A percentile compares a stretch with the other conserved stretches of the same genome.
Evolutionary conservation across 371 early-diverging fungal genomes (phyloP).

Genomic region (Lichtheimia corymbifera): DNA sequence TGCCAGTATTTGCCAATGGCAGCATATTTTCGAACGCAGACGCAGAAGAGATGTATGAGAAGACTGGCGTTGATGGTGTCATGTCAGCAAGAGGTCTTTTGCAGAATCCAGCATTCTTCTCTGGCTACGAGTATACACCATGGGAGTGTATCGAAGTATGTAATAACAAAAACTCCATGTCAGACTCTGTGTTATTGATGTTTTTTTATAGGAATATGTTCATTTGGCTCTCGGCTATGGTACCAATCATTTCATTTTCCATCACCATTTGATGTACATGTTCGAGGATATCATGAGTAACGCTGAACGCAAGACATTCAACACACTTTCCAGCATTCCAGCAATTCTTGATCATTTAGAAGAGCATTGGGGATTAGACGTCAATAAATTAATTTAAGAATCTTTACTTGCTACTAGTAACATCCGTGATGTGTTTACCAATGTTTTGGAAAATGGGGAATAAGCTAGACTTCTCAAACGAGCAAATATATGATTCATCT

Average conservation of each 20-base stretch:
- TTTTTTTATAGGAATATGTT: slow-evolving; percentile 65
- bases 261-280: slow-evolving; percentile 96
- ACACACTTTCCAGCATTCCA: slow-evolving; percentile 77
- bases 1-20: slow-evolving; percentile 86
- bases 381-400: slow-evolving; percentile 20
- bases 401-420: background rate
- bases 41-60: slow-evolving; percentile 65
- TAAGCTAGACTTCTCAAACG: slow-evolving; percentile 61
- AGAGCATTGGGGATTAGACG: slow-evolving; percentile 68
- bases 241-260: slow-evolving; percentile 82
- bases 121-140: slow-evolving; percentile 69
- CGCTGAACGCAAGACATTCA: slow-evolving; percentile 86
- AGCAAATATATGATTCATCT: slow-evolving; percentile 49
- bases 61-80: slow-evolving; percentile 80
- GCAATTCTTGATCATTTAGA: slow-evolving; percentile 86
- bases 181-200: background rate
- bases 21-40: slow-evolving; percentile 71
- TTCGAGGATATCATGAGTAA: slow-evolving; percentile 85
- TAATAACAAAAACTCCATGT: background rate
- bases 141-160: slow-evolving; percentile 70
- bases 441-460: slow-evolving; percentile 64
- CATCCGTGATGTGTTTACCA: slow-evolving; percentile 44
- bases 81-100: slow-evolving; percentile 91
- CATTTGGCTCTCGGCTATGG: slow-evolving; percentile 79
- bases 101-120: slow-evolving; percentile 86